Base-by-base conservation (phyloP, 2,329 filamentous ascomycete genomes). In the Cryphonectria japonica region DNA sequence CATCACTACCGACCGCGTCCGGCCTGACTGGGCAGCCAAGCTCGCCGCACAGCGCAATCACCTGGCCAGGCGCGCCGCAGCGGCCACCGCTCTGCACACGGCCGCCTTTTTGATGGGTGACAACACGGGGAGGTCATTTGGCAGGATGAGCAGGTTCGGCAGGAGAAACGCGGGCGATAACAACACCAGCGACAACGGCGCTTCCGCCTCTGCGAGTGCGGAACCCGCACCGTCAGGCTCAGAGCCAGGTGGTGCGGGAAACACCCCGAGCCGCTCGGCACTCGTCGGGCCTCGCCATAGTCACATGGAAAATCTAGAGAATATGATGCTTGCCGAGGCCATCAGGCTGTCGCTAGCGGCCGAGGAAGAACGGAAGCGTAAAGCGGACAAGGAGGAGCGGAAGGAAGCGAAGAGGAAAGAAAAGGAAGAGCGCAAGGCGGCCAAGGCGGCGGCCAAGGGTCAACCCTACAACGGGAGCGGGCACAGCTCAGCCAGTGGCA, bases 281-380 rank as follows among this genome's bases (percentile, higher is more conserved):
- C 69, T 74, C 22, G 41, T 74, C 60, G 67, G 75, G 19, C 71
- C 76, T 70, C 60, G 72, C 39, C 72, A 85, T 62, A 79, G 78
- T 69, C 87, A 93, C 41, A 89, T 97, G 78, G 93, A 97, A 32
- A 95, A 98, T 75, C 86, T 98, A 0, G 96, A 99, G 79, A 95
- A 97, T 65, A 93, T 99, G 85, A 99, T 99, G 96, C 94, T 98
- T 85, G 94, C 96, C 86, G 96, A 99, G 80, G 96, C 96, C 0
- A 97, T 99, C 64, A 87, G 96, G 54, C 81, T 97, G 41, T 97
- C 94, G 64, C 84, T 99, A n/a, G 94, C 92, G 0, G 91, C 93
- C 1, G 96, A 99, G 79, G 95, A 98, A 77, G 95, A 98, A 59
- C 88, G 95, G n/a, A 92, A 94, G 75, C 91, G 88, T 63, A 96